Evolutionary conservation across 305 asterid species (phyloP), one percentile per base, ranked within the genome.

Genomic region (Vinca major): DNA sequence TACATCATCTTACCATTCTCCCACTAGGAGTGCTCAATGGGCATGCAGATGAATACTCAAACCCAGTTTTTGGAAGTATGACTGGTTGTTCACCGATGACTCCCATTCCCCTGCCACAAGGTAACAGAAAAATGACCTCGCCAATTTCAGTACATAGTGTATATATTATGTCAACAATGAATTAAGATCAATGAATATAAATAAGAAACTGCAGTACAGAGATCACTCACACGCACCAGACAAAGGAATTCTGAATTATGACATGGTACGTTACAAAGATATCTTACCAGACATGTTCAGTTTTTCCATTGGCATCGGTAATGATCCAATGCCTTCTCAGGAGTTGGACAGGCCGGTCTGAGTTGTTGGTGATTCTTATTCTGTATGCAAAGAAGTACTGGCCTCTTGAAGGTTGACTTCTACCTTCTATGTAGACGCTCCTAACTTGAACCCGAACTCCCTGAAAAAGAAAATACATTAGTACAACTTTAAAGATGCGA

Each of bases 41-140:
- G 81, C 96, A 91, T 57, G 98, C 96, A 37, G 98, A 91, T 50
- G 98, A 86, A 72, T 89, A 91, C 70, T 91, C 98, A 57, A 91
- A 91, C 54, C 96, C 82, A 8, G 86, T 82, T 19, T 88, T 86
- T 66, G 96, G 96, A 80, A 89, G 96, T 79, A 91, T 80, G 53
- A 88, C 98, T 7, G 98, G 98, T 67, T 91, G 98, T 81, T 91
- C 95, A 11, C 96, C 95, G 60, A 89, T 85, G 62, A 91, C 97
- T 63, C 97, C 97, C 40, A 73, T 70, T 37, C 96, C 96, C 76
- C 97, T 91, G 79, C 62, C 11, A 63, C 6, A 76, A 45, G 57
- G 55, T 60, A 51, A 60, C 17, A 69, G 43, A 61, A 55, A n/a
- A 54, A 53, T 45, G 56, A 77, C 47, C 40, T 7, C 17, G 40